phyloP scores from a whole-genome alignment of 2,329 filamentous ascomycete genomes.

The Xylaria sp. region DNA sequence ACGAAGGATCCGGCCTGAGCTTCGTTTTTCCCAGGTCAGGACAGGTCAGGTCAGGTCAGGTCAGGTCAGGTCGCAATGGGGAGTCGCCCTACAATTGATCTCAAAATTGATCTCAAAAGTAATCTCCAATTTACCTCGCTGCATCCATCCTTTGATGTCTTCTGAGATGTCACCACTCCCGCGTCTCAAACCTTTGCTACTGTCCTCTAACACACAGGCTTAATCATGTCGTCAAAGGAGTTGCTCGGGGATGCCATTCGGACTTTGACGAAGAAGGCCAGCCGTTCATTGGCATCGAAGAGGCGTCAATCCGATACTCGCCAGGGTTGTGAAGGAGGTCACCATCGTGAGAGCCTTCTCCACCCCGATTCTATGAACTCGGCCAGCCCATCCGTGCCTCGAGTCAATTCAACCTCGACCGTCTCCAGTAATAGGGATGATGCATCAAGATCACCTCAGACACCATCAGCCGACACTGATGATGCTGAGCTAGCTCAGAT shows the following conservation, averaged over 20 bases:
- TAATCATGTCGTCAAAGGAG: slow-evolving; percentile 25
- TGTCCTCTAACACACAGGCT: background rate
- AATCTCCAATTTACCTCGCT: background rate
- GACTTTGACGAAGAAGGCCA: slow-evolving; percentile 17
- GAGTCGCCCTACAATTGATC: background rate
- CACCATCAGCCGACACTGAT: background rate
- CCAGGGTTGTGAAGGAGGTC: background rate
- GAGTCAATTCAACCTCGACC: background rate
- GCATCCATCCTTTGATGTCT: background rate
- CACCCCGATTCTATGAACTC: background rate
- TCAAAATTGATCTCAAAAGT: background rate
- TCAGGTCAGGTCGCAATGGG: background rate
- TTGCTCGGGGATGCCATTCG: slow-evolving; percentile 14
- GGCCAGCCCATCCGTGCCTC: background rate
- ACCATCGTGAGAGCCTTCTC: background rate
- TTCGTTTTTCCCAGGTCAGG: background rate
- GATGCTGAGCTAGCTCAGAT: background rate
- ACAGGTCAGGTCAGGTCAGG: too few species aligned
- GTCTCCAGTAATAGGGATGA: background rate
- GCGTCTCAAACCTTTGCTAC: background rate
- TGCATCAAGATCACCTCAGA: background rate
- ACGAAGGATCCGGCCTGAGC: background rate
- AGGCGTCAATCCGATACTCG: background rate
- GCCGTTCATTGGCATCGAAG: slow-evolving; percentile 16
- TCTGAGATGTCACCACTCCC: background rate